Conservation (phyloP, 176 grass and related monocot species). For the Thalia dealbata region DNA sequence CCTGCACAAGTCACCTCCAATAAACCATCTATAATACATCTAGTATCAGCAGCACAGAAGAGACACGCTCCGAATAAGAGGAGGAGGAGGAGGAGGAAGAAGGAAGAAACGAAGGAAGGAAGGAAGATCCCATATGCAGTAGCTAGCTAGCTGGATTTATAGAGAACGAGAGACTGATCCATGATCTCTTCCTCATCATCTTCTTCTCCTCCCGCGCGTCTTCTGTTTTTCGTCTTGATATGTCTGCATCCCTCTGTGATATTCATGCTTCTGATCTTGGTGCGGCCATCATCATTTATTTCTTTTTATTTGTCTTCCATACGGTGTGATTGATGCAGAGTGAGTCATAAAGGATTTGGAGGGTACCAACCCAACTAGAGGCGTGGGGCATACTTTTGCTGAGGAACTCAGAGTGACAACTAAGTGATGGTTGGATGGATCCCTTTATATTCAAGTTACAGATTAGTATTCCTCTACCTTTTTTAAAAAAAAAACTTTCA, state of each 20-base stretch:
- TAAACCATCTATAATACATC: too few relatives aligned
- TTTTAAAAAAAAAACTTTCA: too few relatives aligned
- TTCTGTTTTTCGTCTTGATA: not conserved
- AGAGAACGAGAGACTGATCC: not conserved
- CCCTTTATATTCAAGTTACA: not conserved
- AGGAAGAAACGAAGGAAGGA: too few relatives aligned
- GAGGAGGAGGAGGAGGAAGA: too few relatives aligned
- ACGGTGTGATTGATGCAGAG: not conserved
- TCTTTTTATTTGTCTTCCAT: too few relatives aligned
- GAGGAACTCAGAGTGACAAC: not conserved
- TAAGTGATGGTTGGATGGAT: not conserved
- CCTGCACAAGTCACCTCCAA: constrained; percentile 17
- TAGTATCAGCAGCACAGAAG: not conserved
- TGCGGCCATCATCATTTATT: too few relatives aligned
- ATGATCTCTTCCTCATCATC: not conserved
- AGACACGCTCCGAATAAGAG: not conserved
- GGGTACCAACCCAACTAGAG: constrained; percentile 6
- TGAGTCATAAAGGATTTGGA: not conserved
- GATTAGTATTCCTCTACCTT: not conserved
- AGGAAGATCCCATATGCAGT: too few relatives aligned
- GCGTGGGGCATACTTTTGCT: not conserved
- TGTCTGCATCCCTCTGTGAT: not conserved
- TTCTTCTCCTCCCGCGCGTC: too few relatives aligned
- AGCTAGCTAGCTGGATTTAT: not conserved
- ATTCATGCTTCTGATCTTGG: too few relatives aligned